phyloP scores from a whole-genome alignment of 78 protist species.

The Polysphondylium violaceum region DNA sequence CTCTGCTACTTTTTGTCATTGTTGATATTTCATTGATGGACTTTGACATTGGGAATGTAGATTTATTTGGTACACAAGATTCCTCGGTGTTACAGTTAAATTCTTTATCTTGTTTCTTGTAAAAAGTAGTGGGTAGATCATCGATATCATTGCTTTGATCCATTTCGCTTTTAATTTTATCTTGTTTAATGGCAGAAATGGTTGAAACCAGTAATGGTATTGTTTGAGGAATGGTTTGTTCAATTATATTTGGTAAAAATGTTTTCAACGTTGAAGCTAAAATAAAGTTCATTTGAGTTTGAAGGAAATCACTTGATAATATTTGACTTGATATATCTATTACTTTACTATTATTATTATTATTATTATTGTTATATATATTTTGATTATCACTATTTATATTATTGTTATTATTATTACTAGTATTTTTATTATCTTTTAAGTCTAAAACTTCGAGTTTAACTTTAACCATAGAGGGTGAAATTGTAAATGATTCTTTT shows the following conservation, averaged over 20 bases:
- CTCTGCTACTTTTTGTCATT: not conserved
- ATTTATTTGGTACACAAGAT: not conserved
- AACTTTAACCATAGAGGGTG: slow-evolving; percentile 33
- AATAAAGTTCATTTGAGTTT: slow-evolving; percentile 11
- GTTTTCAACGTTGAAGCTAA: slow-evolving; percentile 17
- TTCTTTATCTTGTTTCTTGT: slow-evolving; percentile 8
- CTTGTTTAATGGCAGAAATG: slow-evolving; percentile 15
- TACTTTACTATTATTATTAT: slow-evolving; percentile 11
- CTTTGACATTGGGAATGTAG: not conserved
- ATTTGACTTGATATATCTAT: slow-evolving; percentile 35
- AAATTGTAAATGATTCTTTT: slow-evolving; percentile 44
- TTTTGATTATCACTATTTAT: slow-evolving; percentile 17
- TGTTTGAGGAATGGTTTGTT: slow-evolving; percentile 53
- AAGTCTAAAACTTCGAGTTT: not conserved
- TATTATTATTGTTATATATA: not conserved
- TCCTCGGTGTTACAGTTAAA: slow-evolving; percentile 1
- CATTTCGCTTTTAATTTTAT: not conserved
- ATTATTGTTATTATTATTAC: not conserved
- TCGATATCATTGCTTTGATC: not conserved
- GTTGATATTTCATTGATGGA: not conserved
- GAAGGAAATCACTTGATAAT: slow-evolving; percentile 28
- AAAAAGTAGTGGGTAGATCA: slow-evolving; percentile 29
- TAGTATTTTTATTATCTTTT: not conserved
- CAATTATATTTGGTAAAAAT: slow-evolving; percentile 48
- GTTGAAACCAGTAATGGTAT: slow-evolving; percentile 63